Percentiles rank a stretch among this genome's conserved stretches.
Conservation (phyloP, 345 rosid species). For the Populus deltoides region DNA sequence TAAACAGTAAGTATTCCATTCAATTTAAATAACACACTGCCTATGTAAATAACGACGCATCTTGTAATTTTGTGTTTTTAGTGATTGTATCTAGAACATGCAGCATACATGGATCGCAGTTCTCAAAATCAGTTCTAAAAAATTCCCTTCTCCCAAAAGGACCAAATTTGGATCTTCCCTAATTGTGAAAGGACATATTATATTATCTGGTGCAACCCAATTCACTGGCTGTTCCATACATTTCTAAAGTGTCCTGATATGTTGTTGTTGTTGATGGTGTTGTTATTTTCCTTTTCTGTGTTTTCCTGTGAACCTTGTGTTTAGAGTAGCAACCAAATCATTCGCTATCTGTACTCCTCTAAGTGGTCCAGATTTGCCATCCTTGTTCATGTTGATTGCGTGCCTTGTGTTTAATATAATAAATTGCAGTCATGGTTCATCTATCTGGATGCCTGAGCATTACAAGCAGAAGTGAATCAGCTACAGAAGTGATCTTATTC, state of each 20-base stretch:
- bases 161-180: not conserved
- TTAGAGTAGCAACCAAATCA: not conserved
- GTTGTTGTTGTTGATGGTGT: not conserved
- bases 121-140: not conserved
- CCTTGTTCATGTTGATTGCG: not conserved
- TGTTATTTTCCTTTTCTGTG: not conserved
- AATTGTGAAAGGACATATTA: not conserved
- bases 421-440: not conserved
- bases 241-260: not conserved
- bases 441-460: not conserved
- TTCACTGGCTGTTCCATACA: not conserved
- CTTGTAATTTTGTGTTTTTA: not conserved
- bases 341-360: not conserved
- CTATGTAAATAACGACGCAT: not conserved
- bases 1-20: constrained; percentile 61
- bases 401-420: not conserved
- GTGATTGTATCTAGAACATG: not conserved
- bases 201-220: constrained; percentile 5
- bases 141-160: not conserved
- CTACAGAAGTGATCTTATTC: not conserved
- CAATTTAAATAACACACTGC: not conserved
- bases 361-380: not conserved
- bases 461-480: not conserved
- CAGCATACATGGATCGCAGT: not conserved
- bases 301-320: not conserved